These are phyloP conservation scores for Globisporangium iwayamae DNA, from an alignment of 352 stramenopile genomes.

Conservation along the genomic window DNA sequence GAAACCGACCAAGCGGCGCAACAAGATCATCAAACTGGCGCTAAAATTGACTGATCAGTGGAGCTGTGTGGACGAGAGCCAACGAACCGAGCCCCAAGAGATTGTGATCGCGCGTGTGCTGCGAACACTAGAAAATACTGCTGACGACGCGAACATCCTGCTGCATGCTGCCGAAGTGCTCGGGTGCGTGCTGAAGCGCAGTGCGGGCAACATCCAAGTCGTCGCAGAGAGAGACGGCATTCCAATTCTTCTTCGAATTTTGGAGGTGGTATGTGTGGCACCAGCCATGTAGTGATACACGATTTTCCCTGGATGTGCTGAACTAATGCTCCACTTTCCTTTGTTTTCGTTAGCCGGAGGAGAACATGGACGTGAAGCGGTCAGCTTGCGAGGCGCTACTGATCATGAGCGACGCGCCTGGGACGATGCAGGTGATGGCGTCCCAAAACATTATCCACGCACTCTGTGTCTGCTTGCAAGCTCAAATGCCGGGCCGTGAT, in stretches of 20 bases:
- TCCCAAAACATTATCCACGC: conserved; percentile 36
- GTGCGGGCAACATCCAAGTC: conserved; percentile 23
- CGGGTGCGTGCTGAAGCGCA: conserved; percentile 29
- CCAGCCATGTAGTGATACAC: too few relatives aligned
- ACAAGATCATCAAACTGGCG: conserved; percentile 34
- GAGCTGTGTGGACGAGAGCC: conserved; percentile 9
- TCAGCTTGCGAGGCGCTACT: conserved; percentile 35
- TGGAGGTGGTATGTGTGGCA: conserved; percentile 23
- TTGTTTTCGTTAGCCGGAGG: conserved; percentile 15
- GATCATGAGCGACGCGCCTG: conserved; percentile 30
- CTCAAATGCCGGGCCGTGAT: conserved; percentile 17
- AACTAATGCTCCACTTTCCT: neutral
- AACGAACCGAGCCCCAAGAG: conserved; percentile 18
- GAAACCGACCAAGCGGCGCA: conserved; percentile 29
- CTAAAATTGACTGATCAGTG: conserved; percentile 39
- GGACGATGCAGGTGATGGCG: conserved; percentile 40
- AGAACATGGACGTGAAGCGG: conserved; percentile 37
- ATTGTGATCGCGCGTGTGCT: conserved; percentile 20
- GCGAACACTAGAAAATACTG: conserved; percentile 25
- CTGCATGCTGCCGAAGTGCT: conserved; percentile 37
- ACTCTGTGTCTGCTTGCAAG: conserved; percentile 33
- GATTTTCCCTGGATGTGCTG: neutral
- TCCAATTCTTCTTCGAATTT: conserved; percentile 27
- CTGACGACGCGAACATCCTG: conserved; percentile 35
- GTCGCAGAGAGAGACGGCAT: conserved; percentile 32